Percentiles rank a stretch among this genome's conserved stretches.
These are phyloP conservation scores for Pinus tabuliformis DNA, from an alignment of 75 land plant species.

Conservation along the genomic window DNA sequence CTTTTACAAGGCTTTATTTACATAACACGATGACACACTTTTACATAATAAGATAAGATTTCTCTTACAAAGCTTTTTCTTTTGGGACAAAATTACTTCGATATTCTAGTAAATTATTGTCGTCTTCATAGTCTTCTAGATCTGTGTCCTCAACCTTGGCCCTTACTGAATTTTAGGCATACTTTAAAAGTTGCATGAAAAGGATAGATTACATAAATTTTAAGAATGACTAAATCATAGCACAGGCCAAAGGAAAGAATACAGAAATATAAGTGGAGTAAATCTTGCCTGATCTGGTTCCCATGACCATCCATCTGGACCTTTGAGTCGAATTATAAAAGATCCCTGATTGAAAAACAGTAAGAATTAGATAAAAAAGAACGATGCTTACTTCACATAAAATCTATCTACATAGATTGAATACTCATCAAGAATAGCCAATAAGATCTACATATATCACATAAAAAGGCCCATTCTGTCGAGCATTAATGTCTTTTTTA, in stretches of 20 bases:
- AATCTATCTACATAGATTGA: not conserved
- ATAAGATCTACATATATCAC: not conserved
- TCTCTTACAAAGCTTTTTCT: too few relatives aligned
- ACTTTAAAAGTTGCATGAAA: too few relatives aligned
- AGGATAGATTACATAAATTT: too few relatives aligned
- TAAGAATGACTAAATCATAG: not conserved
- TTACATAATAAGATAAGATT: too few relatives aligned
- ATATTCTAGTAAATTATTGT: too few relatives aligned
- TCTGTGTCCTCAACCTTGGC: too few relatives aligned
- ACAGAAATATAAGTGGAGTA: not conserved
- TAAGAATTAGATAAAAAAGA: not conserved
- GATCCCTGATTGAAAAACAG: constrained; percentile 59
- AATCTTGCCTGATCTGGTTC: constrained; percentile 61
- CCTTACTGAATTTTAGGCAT: too few relatives aligned
- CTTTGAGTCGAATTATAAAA: constrained; percentile 66
- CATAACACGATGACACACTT: too few relatives aligned
- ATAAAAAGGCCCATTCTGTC: not conserved
- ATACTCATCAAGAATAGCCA: not conserved
- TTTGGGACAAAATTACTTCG: too few relatives aligned
- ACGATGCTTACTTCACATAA: constrained; percentile 5
- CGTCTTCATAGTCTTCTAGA: too few relatives aligned
- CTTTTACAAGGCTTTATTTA: too few relatives aligned
- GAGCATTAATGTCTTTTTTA: not conserved
- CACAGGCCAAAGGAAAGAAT: not conserved
- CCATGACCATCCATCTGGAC: constrained; percentile 98